Percentiles rank a stretch among this genome's conserved stretches.
Conservation (phyloP, 2,329 filamentous ascomycete genomes). For the Mycosphaerelloides madeirae region DNA sequence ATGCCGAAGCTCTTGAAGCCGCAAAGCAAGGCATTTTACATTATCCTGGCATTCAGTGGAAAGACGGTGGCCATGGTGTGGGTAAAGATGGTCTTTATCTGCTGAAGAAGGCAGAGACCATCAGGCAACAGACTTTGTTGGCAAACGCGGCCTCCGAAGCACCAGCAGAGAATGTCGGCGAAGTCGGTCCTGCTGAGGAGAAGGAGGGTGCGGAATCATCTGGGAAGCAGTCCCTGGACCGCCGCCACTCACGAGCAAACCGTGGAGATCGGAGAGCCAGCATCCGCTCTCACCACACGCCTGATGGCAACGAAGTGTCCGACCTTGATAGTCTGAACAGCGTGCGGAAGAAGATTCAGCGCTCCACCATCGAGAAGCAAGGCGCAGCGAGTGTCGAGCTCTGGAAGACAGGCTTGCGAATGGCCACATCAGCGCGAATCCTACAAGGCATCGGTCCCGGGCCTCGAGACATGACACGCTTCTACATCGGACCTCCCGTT, state of each 20-base stretch:
- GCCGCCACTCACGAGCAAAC: slow-evolving; percentile 13
- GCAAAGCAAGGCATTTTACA: slow-evolving; percentile 27
- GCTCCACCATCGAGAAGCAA: slow-evolving; percentile 33
- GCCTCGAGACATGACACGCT: slow-evolving; percentile 5
- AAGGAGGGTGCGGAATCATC: background rate
- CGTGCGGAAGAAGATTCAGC: slow-evolving; percentile 38
- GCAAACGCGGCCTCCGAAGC: no score
- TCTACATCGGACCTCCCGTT: slow-evolving; percentile 11
- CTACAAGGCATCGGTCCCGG: slow-evolving; percentile 23
- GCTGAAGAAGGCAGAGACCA: slow-evolving; percentile 32
- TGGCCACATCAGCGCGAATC: slow-evolving; percentile 31
- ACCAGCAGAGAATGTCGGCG: no score
- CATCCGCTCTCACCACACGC: slow-evolving; percentile 23
- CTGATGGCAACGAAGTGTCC: slow-evolving; percentile 23
- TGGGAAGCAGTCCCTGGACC: slow-evolving; percentile 7
- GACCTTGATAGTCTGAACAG: slow-evolving; percentile 32
- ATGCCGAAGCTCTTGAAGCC: slow-evolving; percentile 29
- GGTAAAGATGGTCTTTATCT: slow-evolving; percentile 31
- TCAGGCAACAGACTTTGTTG: slow-evolving; percentile 22
- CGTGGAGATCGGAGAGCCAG: slow-evolving; percentile 22
- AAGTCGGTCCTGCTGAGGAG: background rate
- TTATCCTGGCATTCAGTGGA: slow-evolving; percentile 34
- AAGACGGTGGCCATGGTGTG: slow-evolving; percentile 25
- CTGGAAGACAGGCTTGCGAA: slow-evolving; percentile 34
- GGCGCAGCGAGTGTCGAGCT: slow-evolving; percentile 33